Conservation (phyloP, 495 filamentous ascomycete genomes). For the Hypomontagnella submonticulosa region DNA sequence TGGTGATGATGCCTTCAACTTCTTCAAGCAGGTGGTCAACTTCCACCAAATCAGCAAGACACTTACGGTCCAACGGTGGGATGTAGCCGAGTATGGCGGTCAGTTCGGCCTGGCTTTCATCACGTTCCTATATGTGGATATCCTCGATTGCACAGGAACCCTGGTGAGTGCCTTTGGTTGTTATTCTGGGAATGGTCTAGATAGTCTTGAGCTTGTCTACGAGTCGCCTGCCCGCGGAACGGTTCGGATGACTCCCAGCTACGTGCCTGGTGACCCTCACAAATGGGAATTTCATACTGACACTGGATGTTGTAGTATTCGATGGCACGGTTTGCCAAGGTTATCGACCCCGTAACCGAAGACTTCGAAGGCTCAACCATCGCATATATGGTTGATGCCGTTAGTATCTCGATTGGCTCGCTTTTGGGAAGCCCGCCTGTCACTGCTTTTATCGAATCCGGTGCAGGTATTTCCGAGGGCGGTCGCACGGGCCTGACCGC, state of each 20-base stretch:
- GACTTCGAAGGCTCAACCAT: slow-evolving; percentile 83
- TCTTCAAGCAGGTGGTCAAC: slow-evolving; percentile 83
- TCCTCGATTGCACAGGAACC: slow-evolving; percentile 79
- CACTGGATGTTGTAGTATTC: slow-evolving; percentile 62
- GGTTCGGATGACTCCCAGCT: too few relatives aligned
- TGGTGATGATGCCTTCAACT: slow-evolving; percentile 76
- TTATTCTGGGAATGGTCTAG: not conserved
- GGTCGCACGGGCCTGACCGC: slow-evolving; percentile 84
- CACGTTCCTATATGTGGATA: slow-evolving; percentile 88
- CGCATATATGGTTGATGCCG: slow-evolving; percentile 81
- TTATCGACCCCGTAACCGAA: slow-evolving; percentile 76
- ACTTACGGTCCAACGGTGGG: slow-evolving; percentile 74
- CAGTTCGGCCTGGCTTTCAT: slow-evolving; percentile 83
- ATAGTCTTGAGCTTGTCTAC: too few relatives aligned
- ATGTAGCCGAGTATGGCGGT: slow-evolving; percentile 66
- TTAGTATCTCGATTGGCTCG: slow-evolving; percentile 80
- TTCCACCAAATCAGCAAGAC: slow-evolving; percentile 78
- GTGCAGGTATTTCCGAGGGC: slow-evolving; percentile 85
- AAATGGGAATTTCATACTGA: slow-evolving; percentile 12
- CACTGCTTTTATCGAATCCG: slow-evolving; percentile 85
- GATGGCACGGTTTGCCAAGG: slow-evolving; percentile 81
- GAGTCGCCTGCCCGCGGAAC: too few relatives aligned
- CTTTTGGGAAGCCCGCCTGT: slow-evolving; percentile 79
- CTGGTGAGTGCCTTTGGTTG: slow-evolving; percentile 46
- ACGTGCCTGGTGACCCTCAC: too few relatives aligned